phyloP scores from a whole-genome alignment of 2,329 filamentous ascomycete genomes.

The Mycosphaerelloides madeirae region DNA sequence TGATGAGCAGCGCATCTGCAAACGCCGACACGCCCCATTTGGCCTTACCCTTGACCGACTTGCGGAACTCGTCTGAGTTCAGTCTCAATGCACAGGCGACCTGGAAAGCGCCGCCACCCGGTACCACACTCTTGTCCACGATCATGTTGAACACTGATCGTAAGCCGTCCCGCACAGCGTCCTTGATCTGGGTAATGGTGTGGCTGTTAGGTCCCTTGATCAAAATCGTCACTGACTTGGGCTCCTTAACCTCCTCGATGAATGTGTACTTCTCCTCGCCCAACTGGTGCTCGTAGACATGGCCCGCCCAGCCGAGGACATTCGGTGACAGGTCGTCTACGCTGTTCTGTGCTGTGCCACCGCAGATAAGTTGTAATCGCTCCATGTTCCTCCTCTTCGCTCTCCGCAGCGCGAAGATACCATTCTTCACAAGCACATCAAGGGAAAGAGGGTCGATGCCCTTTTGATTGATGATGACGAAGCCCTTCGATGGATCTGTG shows the following conservation, averaged over 20 bases:
- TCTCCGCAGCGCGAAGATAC: slow-evolving; percentile 86
- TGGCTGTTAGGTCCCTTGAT: slow-evolving; percentile 98
- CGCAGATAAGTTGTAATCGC: slow-evolving; percentile 88
- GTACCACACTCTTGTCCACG: slow-evolving; percentile 93
- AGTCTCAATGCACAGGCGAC: slow-evolving; percentile 85
- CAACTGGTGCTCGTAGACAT: slow-evolving; percentile 94
- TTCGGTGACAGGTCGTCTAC: slow-evolving; percentile 88
- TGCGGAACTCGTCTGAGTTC: slow-evolving; percentile 78
- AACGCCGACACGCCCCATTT: slow-evolving; percentile 95
- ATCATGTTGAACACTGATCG: slow-evolving; percentile 99
- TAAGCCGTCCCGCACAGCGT: slow-evolving; percentile 90
- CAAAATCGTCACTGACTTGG: slow-evolving; percentile 93
- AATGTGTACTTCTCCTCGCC: slow-evolving; percentile 99
- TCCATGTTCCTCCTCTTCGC: slow-evolving; percentile 99
- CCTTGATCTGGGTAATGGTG: slow-evolving; percentile 94
- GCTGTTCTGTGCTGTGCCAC: slow-evolving; percentile 88
- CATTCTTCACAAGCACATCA: slow-evolving; percentile 96
- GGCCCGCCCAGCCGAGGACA: slow-evolving; percentile 88
- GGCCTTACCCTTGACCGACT: slow-evolving; percentile 93
- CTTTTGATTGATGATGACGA: slow-evolving; percentile 99
- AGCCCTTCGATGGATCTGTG: slow-evolving; percentile 86
- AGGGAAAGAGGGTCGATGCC: slow-evolving; percentile 95
- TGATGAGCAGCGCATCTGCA: slow-evolving; percentile 87
- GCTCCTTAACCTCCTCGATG: slow-evolving; percentile 96
- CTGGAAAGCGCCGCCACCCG: slow-evolving; percentile 92